Percentiles rank a stretch among this genome's conserved stretches.
These are phyloP conservation scores for Solanum aculeatissimum DNA, from an alignment of 305 asterid species.

Conservation along the genomic window DNA sequence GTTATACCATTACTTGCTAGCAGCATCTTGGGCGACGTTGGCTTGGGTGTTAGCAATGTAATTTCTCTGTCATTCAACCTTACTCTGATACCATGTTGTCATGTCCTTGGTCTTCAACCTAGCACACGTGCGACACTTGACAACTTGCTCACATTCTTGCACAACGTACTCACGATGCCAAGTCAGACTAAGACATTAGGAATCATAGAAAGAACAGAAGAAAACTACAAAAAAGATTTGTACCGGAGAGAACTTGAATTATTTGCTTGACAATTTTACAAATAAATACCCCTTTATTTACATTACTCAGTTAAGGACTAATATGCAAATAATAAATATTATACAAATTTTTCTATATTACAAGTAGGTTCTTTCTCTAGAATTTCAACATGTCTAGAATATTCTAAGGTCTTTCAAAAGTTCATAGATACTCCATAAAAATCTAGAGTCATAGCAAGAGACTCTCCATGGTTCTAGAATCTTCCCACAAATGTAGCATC, in stretches of 20 bases:
- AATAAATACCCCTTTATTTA: neutral
- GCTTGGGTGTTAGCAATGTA: neutral
- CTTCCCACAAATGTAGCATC: neutral
- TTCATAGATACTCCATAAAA: neutral
- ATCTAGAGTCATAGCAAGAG: neutral
- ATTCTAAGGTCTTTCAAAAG: neutral
- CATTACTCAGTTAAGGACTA: neutral
- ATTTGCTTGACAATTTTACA: neutral
- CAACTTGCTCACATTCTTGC: neutral
- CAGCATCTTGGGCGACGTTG: neutral
- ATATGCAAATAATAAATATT: neutral
- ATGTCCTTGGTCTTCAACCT: neutral
- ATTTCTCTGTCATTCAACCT: neutral
- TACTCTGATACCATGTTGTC: neutral
- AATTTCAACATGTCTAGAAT: neutral
- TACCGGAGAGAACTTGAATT: neutral
- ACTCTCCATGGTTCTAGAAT: neutral
- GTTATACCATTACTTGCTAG: neutral
- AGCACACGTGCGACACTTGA: neutral
- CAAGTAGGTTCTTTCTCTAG: neutral
- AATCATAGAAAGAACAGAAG: neutral
- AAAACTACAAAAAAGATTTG: neutral
- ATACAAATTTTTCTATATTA: neutral
- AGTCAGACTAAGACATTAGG: neutral
- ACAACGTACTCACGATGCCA: neutral